Percentiles rank a stretch among this genome's conserved stretches.
These are phyloP conservation scores for Claviceps lovelessii DNA, from an alignment of 2,329 filamentous ascomycete genomes.

Conservation along the genomic window DNA sequence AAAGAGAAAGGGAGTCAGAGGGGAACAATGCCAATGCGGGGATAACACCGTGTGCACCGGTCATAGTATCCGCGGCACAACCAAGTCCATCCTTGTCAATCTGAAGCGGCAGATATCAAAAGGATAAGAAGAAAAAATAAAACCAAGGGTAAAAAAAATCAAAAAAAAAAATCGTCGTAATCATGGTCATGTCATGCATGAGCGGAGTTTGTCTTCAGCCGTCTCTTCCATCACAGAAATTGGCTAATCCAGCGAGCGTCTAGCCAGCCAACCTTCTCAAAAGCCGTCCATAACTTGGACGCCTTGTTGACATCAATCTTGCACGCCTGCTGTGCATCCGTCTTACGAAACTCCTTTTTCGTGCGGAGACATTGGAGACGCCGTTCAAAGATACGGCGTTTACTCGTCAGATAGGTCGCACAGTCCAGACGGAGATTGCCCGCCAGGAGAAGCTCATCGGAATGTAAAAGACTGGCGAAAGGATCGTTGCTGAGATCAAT, in stretches of 20 bases:
- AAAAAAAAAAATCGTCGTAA: no score
- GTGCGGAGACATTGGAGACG: conserved; percentile 53
- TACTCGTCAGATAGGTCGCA: conserved; percentile 81
- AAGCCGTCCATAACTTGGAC: conserved; percentile 81
- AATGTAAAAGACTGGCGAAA: conserved; percentile 55
- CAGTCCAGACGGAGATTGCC: conserved; percentile 70
- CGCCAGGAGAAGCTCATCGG: conserved; percentile 63
- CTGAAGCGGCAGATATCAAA: background rate
- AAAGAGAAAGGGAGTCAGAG: conserved; percentile 2
- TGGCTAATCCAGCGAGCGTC: conserved; percentile 32
- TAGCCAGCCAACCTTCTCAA: conserved; percentile 77
- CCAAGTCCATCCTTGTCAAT: conserved; percentile 5
- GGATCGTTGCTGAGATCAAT: conserved; percentile 64
- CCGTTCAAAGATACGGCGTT: conserved; percentile 76
- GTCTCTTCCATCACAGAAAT: conserved; percentile 15
- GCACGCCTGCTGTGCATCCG: conserved; percentile 89
- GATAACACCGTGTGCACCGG: background rate
- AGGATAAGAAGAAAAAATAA: background rate
- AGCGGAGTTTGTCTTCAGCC: background rate
- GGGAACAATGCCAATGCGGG: background rate
- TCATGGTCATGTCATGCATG: background rate
- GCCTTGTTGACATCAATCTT: conserved; percentile 98
- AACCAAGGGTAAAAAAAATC: background rate
- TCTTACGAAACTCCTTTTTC: conserved; percentile 83
- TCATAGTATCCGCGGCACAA: background rate